Conservation (phyloP, 306 rosid genomes). For the Rubus idaeus region DNA sequence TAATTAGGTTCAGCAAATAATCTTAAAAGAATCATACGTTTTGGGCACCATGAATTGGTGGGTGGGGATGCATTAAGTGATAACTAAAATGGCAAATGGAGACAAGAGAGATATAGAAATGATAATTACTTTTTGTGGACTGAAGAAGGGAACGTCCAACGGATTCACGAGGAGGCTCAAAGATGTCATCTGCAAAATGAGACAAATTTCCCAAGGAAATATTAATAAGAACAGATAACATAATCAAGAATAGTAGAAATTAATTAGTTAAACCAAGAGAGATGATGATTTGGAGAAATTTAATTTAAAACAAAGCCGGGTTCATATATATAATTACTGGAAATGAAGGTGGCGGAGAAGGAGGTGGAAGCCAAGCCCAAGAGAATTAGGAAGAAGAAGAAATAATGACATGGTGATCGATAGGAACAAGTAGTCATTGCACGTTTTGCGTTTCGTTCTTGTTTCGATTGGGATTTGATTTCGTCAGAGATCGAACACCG, state of each 20-base stretch:
- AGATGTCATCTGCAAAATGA: slow-evolving; percentile 46
- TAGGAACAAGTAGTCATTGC: slow-evolving; percentile 46
- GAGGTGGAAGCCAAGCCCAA: slow-evolving; percentile 42
- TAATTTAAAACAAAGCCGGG: not conserved
- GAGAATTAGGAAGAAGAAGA: slow-evolving; percentile 37
- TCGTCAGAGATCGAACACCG: slow-evolving; percentile 19
- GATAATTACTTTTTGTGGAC: slow-evolving; percentile 50
- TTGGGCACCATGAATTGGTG: not conserved
- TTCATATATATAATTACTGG: slow-evolving; percentile 40
- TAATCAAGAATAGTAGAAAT: not conserved
- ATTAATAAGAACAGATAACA: not conserved
- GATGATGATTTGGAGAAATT: not conserved
- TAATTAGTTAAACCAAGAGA: not conserved
- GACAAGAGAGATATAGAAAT: not conserved
- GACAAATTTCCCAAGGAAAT: slow-evolving; percentile 10
- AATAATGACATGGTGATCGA: slow-evolving; percentile 32
- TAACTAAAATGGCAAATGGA: not conserved
- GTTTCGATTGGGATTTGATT: not conserved
- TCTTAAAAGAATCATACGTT: not conserved
- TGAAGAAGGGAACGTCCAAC: slow-evolving; percentile 78
- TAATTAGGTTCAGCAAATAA: not conserved
- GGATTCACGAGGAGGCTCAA: slow-evolving; percentile 36
- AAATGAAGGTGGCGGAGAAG: slow-evolving; percentile 45
- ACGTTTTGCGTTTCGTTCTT: not conserved
- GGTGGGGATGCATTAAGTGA: not conserved